Evolutionary conservation across 2,329 filamentous ascomycete genomes (phyloP).

Genomic region (Sporothrix brasiliensis): DNA sequence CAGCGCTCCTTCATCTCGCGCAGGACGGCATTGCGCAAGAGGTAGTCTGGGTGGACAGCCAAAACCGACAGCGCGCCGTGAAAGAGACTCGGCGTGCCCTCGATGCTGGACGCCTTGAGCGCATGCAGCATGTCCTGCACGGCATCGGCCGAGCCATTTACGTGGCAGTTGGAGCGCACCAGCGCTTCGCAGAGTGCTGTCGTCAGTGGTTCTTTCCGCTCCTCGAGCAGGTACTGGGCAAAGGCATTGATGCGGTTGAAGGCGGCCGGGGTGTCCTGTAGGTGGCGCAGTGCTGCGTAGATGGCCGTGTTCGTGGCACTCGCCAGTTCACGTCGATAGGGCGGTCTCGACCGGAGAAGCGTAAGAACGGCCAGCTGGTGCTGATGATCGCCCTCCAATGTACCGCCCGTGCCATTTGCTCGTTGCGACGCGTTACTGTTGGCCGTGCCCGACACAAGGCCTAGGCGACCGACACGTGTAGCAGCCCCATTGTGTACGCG

Average conservation of each 20-base stretch:
- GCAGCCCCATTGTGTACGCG: slow-evolving; percentile 24
- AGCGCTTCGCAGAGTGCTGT: slow-evolving; percentile 71
- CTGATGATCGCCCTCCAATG: slow-evolving; percentile 1
- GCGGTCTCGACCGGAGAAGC: slow-evolving; percentile 31
- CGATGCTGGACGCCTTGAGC: slow-evolving; percentile 65
- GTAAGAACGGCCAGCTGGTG: slow-evolving; percentile 18
- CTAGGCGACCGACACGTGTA: slow-evolving; percentile 29
- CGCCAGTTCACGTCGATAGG: slow-evolving; percentile 32
- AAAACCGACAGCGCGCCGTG: slow-evolving; percentile 73
- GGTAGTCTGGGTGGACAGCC: slow-evolving; percentile 82
- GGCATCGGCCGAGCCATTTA: slow-evolving; percentile 66
- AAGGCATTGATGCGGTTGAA: slow-evolving; percentile 49
- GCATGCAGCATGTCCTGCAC: slow-evolving; percentile 69
- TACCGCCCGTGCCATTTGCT: not conserved
- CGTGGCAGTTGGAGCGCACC: slow-evolving; percentile 70
- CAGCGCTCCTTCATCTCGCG: slow-evolving; percentile 74
- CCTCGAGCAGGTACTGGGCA: slow-evolving; percentile 61
- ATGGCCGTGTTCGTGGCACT: slow-evolving; percentile 33
- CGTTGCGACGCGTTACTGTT: not conserved
- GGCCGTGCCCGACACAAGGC: not conserved
- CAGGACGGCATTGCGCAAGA: slow-evolving; percentile 71
- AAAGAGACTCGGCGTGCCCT: slow-evolving; percentile 67
- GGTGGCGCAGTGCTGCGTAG: slow-evolving; percentile 48
- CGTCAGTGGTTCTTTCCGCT: slow-evolving; percentile 59
- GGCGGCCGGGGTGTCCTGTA: slow-evolving; percentile 45